Evolutionary conservation across 257 asterid genomes (phyloP).

Genomic region (Rubia yunnanensis): DNA sequence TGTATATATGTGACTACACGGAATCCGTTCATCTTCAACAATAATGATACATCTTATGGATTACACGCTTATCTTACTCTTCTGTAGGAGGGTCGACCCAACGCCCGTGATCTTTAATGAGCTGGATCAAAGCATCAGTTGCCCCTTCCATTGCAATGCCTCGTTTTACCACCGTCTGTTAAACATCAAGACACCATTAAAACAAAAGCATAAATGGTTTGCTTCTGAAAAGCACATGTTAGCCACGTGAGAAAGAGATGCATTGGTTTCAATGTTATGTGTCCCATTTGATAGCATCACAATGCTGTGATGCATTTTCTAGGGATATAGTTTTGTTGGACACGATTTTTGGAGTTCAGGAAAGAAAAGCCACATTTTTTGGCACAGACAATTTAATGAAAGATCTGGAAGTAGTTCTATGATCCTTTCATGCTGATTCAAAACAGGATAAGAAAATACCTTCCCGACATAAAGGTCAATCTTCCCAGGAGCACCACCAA

Average conservation of each 20-base stretch:
- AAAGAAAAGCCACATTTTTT: neutral
- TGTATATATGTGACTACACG: neutral
- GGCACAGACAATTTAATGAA: neutral
- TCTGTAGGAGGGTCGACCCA: slow-evolving; percentile 78
- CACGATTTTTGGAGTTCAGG: neutral
- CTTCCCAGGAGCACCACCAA: slow-evolving; percentile 99
- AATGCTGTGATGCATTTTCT: no score
- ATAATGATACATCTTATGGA: neutral
- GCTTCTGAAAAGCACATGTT: neutral
- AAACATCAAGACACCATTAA: neutral
- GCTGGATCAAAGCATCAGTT: slow-evolving; percentile 75
- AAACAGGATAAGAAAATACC: slow-evolving; percentile 33
- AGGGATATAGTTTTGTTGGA: neutral
- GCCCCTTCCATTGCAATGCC: slow-evolving; percentile 70
- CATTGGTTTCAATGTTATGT: neutral
- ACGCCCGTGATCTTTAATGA: slow-evolving; percentile 71
- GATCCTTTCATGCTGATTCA: neutral
- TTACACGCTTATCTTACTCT: slow-evolving; percentile 26
- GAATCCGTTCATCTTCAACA: neutral
- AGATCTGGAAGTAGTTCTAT: neutral
- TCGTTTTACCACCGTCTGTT: slow-evolving; percentile 66
- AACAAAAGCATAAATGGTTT: neutral
- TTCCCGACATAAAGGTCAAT: slow-evolving; percentile 96
- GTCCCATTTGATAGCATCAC: neutral
- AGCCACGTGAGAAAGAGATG: neutral